These are phyloP conservation scores for Fagus crenata DNA, from an alignment of 306 rosid species.

Conservation along the genomic window DNA sequence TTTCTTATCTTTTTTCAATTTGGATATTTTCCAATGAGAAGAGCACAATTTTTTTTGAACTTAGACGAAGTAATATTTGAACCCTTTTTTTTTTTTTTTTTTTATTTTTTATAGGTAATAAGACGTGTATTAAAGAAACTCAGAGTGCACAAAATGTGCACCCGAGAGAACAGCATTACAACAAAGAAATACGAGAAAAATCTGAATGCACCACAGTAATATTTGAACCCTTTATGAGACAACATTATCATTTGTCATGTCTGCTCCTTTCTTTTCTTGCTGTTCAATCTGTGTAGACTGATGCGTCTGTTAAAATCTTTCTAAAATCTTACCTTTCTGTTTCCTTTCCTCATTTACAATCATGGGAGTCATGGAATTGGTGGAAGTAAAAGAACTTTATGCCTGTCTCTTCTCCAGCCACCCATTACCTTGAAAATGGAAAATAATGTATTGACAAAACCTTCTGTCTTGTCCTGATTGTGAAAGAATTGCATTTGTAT, in stretches of 20 bases:
- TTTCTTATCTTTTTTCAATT: background rate
- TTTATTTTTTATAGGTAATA: background rate
- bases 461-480: conserved; percentile 37
- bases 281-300: background rate
- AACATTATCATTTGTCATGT: background rate
- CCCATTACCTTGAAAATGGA: conserved; percentile 8
- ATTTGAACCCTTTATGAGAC: background rate
- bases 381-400: background rate
- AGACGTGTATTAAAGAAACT: no score
- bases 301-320: background rate
- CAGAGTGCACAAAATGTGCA: no score
- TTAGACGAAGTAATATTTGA: no score
- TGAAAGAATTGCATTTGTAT: conserved; percentile 30
- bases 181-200: no score
- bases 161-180: no score
- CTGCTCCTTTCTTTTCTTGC: background rate
- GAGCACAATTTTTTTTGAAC: background rate
- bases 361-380: background rate
- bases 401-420: background rate
- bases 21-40: background rate
- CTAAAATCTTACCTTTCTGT: background rate
- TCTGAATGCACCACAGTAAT: background rate
- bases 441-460: conserved; percentile 22
- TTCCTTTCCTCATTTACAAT: background rate
- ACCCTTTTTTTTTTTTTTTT: background rate